phyloP scores from a whole-genome alignment of 495 filamentous ascomycete species.

The Podospora bellae-mahoneyi region DNA sequence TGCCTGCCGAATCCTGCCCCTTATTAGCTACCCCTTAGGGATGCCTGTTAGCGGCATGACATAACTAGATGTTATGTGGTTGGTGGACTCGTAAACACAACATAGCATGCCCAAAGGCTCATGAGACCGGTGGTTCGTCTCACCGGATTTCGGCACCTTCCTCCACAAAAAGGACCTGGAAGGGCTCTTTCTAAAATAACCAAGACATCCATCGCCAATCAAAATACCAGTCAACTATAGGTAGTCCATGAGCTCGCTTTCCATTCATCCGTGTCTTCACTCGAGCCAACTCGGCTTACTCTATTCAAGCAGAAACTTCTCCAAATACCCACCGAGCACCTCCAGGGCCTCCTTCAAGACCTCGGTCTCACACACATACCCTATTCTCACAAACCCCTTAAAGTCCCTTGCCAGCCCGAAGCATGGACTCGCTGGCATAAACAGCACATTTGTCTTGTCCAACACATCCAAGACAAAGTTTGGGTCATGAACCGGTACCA shows the following conservation, averaged over 20 bases:
- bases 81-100: not conserved
- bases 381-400: conserved; percentile 73
- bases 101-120: not conserved
- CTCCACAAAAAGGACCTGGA: not conserved
- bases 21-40: not conserved
- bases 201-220: not conserved
- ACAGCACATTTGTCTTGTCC: conserved; percentile 71
- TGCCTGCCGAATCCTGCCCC: not conserved
- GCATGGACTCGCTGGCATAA: conserved; percentile 70
- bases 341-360: conserved; percentile 66
- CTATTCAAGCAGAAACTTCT: conserved; percentile 25
- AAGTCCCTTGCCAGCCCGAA: conserved; percentile 72
- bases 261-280: not conserved
- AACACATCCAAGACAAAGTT: conserved; percentile 67
- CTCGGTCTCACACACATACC: conserved; percentile 70
- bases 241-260: not conserved
- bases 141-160: not conserved
- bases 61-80: not conserved
- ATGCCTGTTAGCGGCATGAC: not conserved
- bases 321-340: conserved; percentile 58
- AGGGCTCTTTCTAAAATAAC: not conserved
- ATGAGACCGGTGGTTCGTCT: not conserved
- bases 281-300: not conserved
- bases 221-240: not conserved
- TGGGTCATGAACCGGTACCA: conserved; percentile 63